Base-by-base conservation (phyloP, 306 rosid species). In the Trichosanthes cucumerina region DNA sequence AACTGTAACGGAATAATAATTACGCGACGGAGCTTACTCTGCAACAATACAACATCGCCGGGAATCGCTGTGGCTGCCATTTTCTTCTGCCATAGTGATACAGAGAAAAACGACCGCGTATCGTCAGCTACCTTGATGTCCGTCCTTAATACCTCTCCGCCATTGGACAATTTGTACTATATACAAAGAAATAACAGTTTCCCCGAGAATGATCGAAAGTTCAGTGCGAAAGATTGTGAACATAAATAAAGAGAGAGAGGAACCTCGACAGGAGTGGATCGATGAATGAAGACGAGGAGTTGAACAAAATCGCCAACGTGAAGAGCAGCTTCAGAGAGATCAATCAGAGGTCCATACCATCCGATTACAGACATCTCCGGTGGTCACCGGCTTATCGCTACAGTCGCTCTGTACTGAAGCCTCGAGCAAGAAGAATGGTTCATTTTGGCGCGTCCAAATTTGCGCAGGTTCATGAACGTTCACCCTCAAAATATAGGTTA, bases 331-430 rank as follows among this genome's bases (percentile, higher is more conserved):
- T 13, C 9, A 33, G 80, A 80, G 68, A 91, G 92, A 60, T 91
- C 94, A 54, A 93, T 86, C 19, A 91, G 93, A 65, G 98, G 96
- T 50, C 97, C 98, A 79, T 82, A 93, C 98, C 98, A 93, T 62
- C 97, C 97, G 60, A 90, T 75, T 1, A 79, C 84, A n/a, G 93
- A 91, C 80, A 76, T 82, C 95, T 83, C 58, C 54, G 71, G 71
- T 18, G 53, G 5, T 18, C 33, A 28, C 33, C 33, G 33, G 53
- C 3, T n/a, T 14, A 21, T 53, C 79, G 79, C 36, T 24, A 2
- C 56, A 68, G 56, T 53, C 52, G 9, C 68, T 76, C 54, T 62
- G 68, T 23, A 34, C 7, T 3, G 64, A 12, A 3, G 44, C 28
- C 28, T 1, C 18, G 74, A 38, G 15, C 28, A 39, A 64, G 46